phyloP scores from a whole-genome alignment of 495 filamentous ascomycete genomes.

The Neurospora tetrasperma region DNA sequence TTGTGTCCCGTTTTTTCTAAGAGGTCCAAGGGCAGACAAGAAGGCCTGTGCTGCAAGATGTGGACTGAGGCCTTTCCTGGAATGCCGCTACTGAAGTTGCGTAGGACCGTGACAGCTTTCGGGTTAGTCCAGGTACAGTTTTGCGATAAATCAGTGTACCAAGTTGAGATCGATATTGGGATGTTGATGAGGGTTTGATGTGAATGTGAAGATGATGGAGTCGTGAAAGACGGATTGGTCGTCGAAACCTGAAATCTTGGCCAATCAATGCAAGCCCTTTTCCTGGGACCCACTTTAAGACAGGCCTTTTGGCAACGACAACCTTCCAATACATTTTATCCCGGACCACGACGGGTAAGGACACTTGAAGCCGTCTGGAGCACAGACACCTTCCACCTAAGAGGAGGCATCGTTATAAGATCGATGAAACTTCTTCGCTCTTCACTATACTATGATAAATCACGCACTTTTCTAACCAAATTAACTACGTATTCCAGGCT shows the following conservation, averaged over 20 bases:
- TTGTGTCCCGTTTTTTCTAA: background rate
- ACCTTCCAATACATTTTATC: background rate
- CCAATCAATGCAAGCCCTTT: background rate
- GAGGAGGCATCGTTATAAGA: background rate
- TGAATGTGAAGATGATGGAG: background rate
- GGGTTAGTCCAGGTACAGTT: background rate
- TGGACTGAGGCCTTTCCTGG: background rate
- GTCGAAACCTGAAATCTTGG: background rate
- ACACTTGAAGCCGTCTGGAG: background rate
- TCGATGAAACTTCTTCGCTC: background rate
- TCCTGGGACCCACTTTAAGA: background rate
- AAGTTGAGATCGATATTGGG: background rate
- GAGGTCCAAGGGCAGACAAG: background rate
- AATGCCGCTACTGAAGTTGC: background rate
- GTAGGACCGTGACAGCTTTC: background rate
- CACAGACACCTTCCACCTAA: background rate
- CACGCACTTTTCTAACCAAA: background rate
- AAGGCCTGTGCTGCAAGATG: background rate
- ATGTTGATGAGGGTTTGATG: background rate
- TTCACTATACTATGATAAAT: background rate
- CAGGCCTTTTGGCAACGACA: background rate
- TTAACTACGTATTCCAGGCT: background rate
- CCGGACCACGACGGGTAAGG: background rate
- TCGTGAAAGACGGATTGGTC: background rate
- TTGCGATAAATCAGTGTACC: background rate